Evolutionary conservation across 192 early-diverging fungal genomes (phyloP).

Genomic region (Coemansia sp.): DNA sequence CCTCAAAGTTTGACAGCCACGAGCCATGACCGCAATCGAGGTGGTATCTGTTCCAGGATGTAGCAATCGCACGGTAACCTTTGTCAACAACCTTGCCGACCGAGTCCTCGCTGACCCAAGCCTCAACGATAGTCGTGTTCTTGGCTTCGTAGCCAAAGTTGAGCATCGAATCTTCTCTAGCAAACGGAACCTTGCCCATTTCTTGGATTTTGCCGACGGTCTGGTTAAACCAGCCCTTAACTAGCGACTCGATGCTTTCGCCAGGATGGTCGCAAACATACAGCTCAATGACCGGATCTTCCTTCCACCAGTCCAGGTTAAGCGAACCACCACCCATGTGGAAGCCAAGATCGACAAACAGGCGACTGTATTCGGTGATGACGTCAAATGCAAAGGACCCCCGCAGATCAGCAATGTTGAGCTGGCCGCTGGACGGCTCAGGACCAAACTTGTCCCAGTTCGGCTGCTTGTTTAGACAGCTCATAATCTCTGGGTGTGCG

Average conservation of each 20-base stretch:
- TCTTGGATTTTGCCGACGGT: constrained; percentile 54
- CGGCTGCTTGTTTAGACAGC: constrained; percentile 63
- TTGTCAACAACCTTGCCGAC: constrained; percentile 55
- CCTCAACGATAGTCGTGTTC: constrained; percentile 62
- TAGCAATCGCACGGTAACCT: constrained; percentile 65
- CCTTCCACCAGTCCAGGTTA: constrained; percentile 67
- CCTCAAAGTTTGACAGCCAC: constrained; percentile 68
- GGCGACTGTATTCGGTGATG: constrained; percentile 62
- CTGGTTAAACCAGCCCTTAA: constrained; percentile 34
- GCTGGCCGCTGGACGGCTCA: constrained; percentile 79
- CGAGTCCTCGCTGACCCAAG: constrained; percentile 65
- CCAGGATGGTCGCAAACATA: constrained; percentile 50
- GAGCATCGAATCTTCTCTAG: constrained; percentile 72
- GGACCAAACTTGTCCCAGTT: constrained; percentile 60
- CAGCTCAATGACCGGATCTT: constrained; percentile 50
- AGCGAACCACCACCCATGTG: constrained; percentile 77
- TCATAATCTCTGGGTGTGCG: constrained; percentile 61
- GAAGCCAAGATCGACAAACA: constrained; percentile 70
- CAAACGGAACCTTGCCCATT: constrained; percentile 62
- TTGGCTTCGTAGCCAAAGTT: constrained; percentile 58
- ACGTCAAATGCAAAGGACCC: constrained; percentile 65
- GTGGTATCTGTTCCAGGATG: constrained; percentile 63
- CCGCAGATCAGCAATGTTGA: constrained; percentile 66
- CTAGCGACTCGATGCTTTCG: constrained; percentile 43
- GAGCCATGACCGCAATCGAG: constrained; percentile 75